Evolutionary conservation across 345 rosid species (phyloP).

Genomic region (Triadica sebifera): DNA sequence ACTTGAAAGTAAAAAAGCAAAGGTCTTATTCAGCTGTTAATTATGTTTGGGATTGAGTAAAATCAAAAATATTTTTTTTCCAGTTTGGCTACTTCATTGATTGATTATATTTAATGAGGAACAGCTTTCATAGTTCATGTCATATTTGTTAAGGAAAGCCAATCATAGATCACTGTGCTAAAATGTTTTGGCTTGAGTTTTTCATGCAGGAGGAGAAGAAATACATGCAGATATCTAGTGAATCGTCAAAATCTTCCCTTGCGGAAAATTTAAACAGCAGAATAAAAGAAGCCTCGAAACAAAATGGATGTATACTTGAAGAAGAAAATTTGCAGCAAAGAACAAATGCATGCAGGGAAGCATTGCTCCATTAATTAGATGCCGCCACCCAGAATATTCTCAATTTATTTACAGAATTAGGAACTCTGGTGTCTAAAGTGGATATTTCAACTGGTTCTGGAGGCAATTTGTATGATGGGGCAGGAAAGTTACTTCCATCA

Average conservation of each 20-base stretch:
- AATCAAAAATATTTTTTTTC: background rate
- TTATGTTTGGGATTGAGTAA: background rate
- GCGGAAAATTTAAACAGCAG: conserved; percentile 22
- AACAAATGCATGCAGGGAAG: conserved; percentile 49
- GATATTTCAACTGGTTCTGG: conserved; percentile 33
- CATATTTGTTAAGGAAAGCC: background rate
- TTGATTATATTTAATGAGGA: background rate
- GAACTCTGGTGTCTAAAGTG: conserved; percentile 29
- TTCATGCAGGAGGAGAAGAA: conserved; percentile 24
- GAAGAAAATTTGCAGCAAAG: conserved; percentile 30
- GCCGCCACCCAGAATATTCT: conserved; percentile 40
- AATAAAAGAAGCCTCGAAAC: conserved; percentile 10
- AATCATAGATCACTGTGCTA: background rate
- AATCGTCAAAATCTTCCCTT: background rate
- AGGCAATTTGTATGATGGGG: conserved; percentile 40
- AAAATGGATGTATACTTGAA: conserved; percentile 13
- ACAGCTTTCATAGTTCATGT: background rate
- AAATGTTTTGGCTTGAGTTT: background rate
- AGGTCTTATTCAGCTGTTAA: background rate
- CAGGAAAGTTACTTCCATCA: conserved; percentile 47
- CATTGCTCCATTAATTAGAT: conserved; percentile 44
- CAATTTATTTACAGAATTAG: conserved; percentile 41
- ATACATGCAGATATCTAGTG: conserved; percentile 6
- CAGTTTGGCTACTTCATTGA: no score
- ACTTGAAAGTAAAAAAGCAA: background rate